A percentile compares a stretch with the other conserved stretches of the same genome.
Conservation (phyloP, 768 basidiomycete genomes). For the Lyophyllum atratum region DNA sequence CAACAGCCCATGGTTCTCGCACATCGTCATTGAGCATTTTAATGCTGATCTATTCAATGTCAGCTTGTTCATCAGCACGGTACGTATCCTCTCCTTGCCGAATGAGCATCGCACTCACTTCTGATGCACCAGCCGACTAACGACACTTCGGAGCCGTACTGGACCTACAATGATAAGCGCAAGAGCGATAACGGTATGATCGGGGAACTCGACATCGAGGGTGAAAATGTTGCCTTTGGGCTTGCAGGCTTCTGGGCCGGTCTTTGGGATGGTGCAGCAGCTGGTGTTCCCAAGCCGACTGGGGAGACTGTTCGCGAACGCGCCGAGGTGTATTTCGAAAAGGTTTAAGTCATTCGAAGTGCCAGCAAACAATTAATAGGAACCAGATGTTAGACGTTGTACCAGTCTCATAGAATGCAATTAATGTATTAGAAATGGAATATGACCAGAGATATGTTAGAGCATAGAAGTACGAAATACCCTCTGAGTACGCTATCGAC, state of each 20-base stretch:
- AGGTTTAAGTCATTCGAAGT: not conserved
- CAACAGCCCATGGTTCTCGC: conserved; percentile 16
- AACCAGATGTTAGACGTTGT: not conserved
- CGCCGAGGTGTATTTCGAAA: conserved; percentile 27
- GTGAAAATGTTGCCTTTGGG: conserved; percentile 18
- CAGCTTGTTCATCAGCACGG: conserved; percentile 12
- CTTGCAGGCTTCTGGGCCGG: conserved; percentile 18
- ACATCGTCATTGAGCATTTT: conserved; percentile 19
- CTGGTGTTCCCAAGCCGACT: conserved; percentile 14
- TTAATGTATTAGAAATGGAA: not conserved
- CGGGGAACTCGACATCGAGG: conserved; percentile 16
- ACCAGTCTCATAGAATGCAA: not conserved
- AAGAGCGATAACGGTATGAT: conserved; percentile 8
- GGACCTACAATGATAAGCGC: conserved; percentile 13
- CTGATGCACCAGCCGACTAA: conserved; percentile 6
- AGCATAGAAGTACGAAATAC: too few species aligned
- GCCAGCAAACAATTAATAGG: not conserved
- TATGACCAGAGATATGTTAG: too few species aligned
- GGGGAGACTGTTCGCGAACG: conserved; percentile 22
- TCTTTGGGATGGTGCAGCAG: conserved; percentile 21
- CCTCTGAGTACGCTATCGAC: too few species aligned
- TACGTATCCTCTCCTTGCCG: conserved; percentile 5
- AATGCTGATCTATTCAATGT: conserved; percentile 19
- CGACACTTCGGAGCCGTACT: conserved; percentile 14
- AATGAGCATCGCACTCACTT: not conserved